Conservation (phyloP, 371 early-diverging fungal genomes). For the Mucor irregularis region DNA sequence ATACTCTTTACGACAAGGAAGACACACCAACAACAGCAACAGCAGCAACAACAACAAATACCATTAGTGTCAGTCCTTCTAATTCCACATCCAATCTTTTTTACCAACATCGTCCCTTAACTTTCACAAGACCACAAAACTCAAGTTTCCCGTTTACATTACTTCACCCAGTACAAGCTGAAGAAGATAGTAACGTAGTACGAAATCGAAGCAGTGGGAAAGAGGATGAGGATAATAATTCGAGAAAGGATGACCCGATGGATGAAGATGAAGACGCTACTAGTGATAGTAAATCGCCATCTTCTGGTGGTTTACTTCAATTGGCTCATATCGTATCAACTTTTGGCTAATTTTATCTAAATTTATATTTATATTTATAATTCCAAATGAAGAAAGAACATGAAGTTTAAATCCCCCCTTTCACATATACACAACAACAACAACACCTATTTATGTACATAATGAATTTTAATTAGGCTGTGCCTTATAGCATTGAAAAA, state of each 20-base stretch:
- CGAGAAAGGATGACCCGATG: conserved; percentile 10
- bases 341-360: conserved; percentile 31
- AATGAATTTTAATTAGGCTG: too few relatives aligned
- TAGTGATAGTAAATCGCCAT: conserved; percentile 6
- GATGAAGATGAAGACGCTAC: conserved; percentile 4
- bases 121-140: conserved; percentile 16
- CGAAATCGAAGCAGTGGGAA: conserved; percentile 18
- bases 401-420: too few relatives aligned
- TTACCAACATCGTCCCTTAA: conserved; percentile 38
- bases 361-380: too few relatives aligned
- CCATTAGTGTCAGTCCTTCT: neutral
- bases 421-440: too few relatives aligned
- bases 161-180: conserved; percentile 28
- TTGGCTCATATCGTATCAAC: conserved; percentile 46
- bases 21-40: too few relatives aligned
- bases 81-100: conserved; percentile 6
- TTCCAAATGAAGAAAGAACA: too few relatives aligned
- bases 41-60: too few relatives aligned
- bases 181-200: conserved; percentile 10
- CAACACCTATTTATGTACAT: too few relatives aligned
- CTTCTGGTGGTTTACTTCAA: conserved; percentile 25
- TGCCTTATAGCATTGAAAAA: too few relatives aligned
- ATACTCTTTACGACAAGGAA: too few relatives aligned
- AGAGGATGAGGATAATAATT: neutral
- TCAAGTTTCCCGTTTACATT: conserved; percentile 28